Evolutionary conservation across 2,329 filamentous ascomycete genomes (phyloP).

Genomic region (Geoglossum cookeanum): DNA sequence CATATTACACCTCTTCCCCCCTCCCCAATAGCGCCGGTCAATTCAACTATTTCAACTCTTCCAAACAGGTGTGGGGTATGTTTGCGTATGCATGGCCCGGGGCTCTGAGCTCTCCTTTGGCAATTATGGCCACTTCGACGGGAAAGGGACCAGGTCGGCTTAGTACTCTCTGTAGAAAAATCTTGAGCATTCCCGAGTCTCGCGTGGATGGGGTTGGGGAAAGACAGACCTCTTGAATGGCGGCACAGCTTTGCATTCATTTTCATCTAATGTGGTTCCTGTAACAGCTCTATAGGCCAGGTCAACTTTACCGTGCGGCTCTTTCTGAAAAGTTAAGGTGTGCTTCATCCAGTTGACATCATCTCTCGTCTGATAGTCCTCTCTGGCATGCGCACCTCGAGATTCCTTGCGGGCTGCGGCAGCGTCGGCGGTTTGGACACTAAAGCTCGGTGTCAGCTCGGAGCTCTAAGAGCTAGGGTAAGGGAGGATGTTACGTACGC

Average conservation of each 20-base stretch:
- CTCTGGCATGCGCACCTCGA: conserved; percentile 87
- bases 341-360: conserved; percentile 99
- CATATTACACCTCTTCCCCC: too few relatives aligned
- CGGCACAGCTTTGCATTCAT: conserved; percentile 87
- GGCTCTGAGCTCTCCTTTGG: too few relatives aligned
- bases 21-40: too few relatives aligned
- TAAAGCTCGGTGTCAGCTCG: conserved; percentile 16
- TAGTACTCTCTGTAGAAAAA: neutral
- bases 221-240: conserved; percentile 52
- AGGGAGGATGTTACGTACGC: conserved; percentile 41
- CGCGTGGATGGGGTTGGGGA: neutral
- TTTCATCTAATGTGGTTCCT: conserved; percentile 71
- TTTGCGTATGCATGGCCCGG: too few relatives aligned
- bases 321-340: conserved; percentile 88
- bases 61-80: too few relatives aligned
- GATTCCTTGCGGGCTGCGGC: conserved; percentile 94
- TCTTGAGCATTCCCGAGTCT: neutral
- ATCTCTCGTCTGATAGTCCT: conserved; percentile 90
- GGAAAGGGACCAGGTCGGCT: neutral
- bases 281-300: conserved; percentile 73
- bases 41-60: too few relatives aligned
- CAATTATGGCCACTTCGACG: too few relatives aligned
- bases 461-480: neutral
- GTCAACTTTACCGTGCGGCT: conserved; percentile 72
- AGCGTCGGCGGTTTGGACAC: conserved; percentile 74